Base-by-base conservation (phyloP, 1,284 basidiomycete species). In the Cutaneotrichosporon curvatum region DNA sequence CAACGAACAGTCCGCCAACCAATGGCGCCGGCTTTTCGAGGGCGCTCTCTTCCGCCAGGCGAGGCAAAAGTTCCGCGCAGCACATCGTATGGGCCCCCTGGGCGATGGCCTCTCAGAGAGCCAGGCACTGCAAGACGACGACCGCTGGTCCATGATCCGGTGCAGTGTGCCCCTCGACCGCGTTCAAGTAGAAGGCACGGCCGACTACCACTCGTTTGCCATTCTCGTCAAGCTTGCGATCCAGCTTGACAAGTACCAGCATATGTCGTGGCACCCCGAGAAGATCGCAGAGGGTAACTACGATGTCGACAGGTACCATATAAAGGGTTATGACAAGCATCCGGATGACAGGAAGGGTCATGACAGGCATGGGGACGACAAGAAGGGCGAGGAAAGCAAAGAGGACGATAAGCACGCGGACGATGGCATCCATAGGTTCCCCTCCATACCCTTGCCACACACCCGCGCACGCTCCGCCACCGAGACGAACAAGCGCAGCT, bases 21-120 rank as follows among this genome's bases (percentile, higher is more conserved):
- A 78, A 12, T 84, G 82, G 82, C 72, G 78, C 33, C 70, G 76
- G 34, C 77, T 81, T 52, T 51, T 83, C 5, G 71, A 74, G 51
- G 76, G 77, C 2, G 65, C 63, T 1, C 47, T 72, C 5, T 73
- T 65, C 60, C 63, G 67, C 8, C 56, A 62, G 20, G 57, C 60
- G n/a, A 61, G 65, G 16, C 33, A 56, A 8, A 53, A 53, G n/a
- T 52, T 56, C 54, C 54, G 54, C 25, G 40, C 47, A 16, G 18
- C 42, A 0, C 54, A 56, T 40, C 20, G 21, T 16, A 22, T 18
- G 21, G 23, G 33, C 20, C 4, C 30, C 18, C 10, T 36, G 15
- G 34, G 6, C n/a, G 4, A 18, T 3, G 32, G 32, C 8, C 2
- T 19, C 16, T 16, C 9, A 8, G 39, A 41, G 16, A 20, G 36